These are phyloP conservation scores for Cytospora piceae DNA, from an alignment of 2,329 filamentous ascomycete species.

Conservation along the genomic window DNA sequence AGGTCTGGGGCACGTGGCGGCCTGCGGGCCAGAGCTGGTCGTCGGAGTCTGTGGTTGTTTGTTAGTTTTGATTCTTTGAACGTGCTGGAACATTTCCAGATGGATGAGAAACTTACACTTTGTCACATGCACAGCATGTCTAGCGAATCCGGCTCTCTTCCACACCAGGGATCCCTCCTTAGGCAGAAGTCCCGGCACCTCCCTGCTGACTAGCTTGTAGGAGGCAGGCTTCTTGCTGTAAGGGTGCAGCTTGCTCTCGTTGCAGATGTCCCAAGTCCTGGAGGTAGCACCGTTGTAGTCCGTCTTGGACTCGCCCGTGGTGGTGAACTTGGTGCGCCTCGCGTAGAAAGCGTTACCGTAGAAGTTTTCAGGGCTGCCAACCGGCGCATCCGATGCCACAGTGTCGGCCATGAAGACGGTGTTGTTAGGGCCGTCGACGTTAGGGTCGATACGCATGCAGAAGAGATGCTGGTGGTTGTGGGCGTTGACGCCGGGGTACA, in stretches of 20 bases:
- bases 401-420: constrained; percentile 85
- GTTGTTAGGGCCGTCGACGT: constrained; percentile 83
- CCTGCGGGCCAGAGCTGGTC: constrained; percentile 84
- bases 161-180: constrained; percentile 82
- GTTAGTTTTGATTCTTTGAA: constrained; percentile 7
- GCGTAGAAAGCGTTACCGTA: constrained; percentile 92
- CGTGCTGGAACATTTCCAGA: not conserved
- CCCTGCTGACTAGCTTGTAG: constrained; percentile 89
- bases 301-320: constrained; percentile 67
- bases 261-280: constrained; percentile 89
- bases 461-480: constrained; percentile 97
- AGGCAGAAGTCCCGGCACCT: constrained; percentile 77
- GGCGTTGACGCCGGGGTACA: constrained; percentile 87
- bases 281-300: constrained; percentile 82
- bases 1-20: constrained; percentile 86
- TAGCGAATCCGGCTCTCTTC: constrained; percentile 86
- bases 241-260: constrained; percentile 81
- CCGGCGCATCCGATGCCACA: constrained; percentile 68
- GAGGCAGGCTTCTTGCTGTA: constrained; percentile 82
- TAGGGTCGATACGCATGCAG: constrained; percentile 84
- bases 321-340: constrained; percentile 78
- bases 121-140: constrained; percentile 87
- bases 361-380: constrained; percentile 80
- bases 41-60: constrained; percentile 64
- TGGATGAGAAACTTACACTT: constrained; percentile 67